These are phyloP conservation scores for Eucalyptus cloeziana DNA, from an alignment of 345 rosid genomes.

Conservation along the genomic window DNA sequence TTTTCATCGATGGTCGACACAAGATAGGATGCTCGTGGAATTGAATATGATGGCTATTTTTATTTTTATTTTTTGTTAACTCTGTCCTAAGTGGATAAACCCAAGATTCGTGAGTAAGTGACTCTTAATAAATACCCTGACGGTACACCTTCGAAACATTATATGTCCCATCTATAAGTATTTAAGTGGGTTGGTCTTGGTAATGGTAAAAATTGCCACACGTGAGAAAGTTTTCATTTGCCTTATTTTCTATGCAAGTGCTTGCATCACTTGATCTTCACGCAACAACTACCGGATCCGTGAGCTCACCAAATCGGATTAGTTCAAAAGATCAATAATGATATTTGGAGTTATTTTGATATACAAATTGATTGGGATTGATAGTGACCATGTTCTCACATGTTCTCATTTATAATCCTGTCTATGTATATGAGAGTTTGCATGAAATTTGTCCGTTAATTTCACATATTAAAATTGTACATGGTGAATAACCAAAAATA, in stretches of 20 bases:
- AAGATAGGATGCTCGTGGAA: background rate
- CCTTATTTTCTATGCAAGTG: background rate
- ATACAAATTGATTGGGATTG: background rate
- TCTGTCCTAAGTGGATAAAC: background rate
- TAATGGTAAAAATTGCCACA: background rate
- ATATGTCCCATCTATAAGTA: background rate
- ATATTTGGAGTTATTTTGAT: background rate
- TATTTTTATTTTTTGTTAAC: background rate
- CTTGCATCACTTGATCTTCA: background rate
- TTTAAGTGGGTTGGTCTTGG: background rate
- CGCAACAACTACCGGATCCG: background rate
- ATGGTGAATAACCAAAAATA: background rate
- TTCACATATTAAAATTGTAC: background rate
- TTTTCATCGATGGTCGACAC: background rate
- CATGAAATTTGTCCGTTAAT: background rate
- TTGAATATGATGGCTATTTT: background rate
- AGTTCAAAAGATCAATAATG: background rate
- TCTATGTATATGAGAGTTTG: background rate
- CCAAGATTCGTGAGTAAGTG: background rate
- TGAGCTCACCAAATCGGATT: background rate
- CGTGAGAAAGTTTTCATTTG: background rate
- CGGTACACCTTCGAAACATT: background rate
- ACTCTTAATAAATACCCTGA: background rate
- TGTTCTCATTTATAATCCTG: background rate
- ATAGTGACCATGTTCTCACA: background rate